phyloP scores from a whole-genome alignment of 176 grass and related monocot species.

The Pharus latifolius region DNA sequence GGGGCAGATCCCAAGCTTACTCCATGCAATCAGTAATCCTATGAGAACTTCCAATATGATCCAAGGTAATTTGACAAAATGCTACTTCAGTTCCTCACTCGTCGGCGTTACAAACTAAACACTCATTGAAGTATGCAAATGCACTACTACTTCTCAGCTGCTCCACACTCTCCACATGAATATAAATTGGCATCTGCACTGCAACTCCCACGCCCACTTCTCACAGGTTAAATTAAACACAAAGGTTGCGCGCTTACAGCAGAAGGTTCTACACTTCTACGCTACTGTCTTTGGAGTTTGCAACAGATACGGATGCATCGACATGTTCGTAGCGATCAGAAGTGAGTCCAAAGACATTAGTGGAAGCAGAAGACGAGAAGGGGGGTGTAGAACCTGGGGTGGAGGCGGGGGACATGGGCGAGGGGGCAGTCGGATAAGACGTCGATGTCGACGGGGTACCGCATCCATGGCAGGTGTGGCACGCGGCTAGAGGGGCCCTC shows the following conservation, averaged over 20 bases:
- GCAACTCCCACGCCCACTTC: too few species aligned
- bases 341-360: neutral
- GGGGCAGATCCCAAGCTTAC: neutral
- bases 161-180: neutral
- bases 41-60: too few species aligned
- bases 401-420: constrained; percentile 28
- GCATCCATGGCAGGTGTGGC: constrained; percentile 71
- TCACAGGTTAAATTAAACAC: neutral
- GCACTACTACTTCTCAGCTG: neutral
- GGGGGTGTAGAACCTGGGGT: constrained; percentile 26
- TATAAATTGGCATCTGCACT: neutral
- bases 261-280: neutral
- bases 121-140: too few species aligned
- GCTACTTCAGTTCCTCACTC: too few species aligned
- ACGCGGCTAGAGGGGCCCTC: constrained; percentile 13
- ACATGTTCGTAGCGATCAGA: neutral
- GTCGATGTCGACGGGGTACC: constrained; percentile 46
- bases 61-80: too few species aligned
- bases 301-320: neutral
- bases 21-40: too few species aligned
- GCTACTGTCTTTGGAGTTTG: neutral
- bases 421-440: constrained; percentile 40
- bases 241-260: neutral
- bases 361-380: neutral
- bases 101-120: too few species aligned